Percentiles rank a stretch among this genome's conserved stretches.
Evolutionary conservation across 331 rosid species (phyloP).

Genomic region (Prunus yedoensis): DNA sequence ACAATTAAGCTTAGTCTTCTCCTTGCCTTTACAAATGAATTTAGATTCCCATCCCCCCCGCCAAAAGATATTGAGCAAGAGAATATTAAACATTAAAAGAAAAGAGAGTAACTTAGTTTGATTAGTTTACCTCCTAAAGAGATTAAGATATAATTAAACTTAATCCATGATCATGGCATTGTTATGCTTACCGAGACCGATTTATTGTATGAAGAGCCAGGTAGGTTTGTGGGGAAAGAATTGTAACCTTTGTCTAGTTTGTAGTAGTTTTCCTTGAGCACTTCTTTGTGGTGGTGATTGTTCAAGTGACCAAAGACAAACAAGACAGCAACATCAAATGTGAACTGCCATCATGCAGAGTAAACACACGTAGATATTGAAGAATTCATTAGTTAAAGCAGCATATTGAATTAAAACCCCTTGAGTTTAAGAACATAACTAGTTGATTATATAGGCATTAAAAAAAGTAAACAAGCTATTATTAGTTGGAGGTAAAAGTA

Average conservation of each 20-base stretch:
- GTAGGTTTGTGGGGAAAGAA: conserved; percentile 32
- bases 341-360: conserved; percentile 11
- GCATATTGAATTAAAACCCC: too few species aligned
- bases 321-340: conserved; percentile 32
- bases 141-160: too few species aligned
- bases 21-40: conserved; percentile 27
- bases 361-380: too few species aligned
- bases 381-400: too few species aligned
- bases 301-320: conserved; percentile 27
- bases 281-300: conserved; percentile 17
- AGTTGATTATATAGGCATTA: too few species aligned
- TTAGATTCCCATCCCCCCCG: neutral
- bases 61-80: neutral
- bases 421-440: too few species aligned
- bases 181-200: conserved; percentile 28
- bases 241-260: conserved; percentile 35
- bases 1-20: conserved; percentile 19
- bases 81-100: neutral
- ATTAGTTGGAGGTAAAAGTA: neutral
- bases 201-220: conserved; percentile 26
- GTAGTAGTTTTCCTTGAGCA: conserved; percentile 28
- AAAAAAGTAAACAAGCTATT: neutral
- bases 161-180: neutral
- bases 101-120: neutral
- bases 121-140: neutral